Evolutionary conservation across 2,329 filamentous ascomycete species (phyloP).

Genomic region (Neonectria ditissima): DNA sequence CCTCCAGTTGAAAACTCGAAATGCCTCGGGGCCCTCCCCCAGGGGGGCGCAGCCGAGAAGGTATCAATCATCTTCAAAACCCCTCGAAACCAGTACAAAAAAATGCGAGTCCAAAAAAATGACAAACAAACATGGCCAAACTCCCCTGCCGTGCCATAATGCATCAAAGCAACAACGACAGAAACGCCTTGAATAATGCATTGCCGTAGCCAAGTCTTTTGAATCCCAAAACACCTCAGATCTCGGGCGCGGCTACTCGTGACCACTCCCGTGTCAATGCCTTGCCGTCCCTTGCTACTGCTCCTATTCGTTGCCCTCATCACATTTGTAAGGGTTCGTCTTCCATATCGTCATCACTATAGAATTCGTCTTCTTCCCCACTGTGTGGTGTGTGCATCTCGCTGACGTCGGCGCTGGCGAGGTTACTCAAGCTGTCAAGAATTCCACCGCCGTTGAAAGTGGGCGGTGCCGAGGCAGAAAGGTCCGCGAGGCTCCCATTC

Average conservation of each 20-base stretch:
- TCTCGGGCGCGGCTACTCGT: conserved; percentile 3
- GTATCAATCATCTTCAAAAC: conserved; percentile 42
- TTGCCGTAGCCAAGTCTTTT: conserved; percentile 36
- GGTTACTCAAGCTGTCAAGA: conserved; percentile 56
- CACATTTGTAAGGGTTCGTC: conserved; percentile 51
- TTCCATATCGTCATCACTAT: conserved; percentile 69
- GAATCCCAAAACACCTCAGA: conserved; percentile 25
- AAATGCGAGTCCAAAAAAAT: conserved; percentile 34
- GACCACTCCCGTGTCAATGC: conserved; percentile 10
- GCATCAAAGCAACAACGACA: conserved; percentile 42
- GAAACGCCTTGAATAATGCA: conserved; percentile 47
- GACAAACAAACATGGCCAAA: conserved; percentile 40
- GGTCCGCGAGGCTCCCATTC: conserved; percentile 62
- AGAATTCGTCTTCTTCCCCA: conserved; percentile 59
- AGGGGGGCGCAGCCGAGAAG: conserved; percentile 39
- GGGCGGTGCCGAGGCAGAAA: conserved; percentile 51
- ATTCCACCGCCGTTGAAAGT: conserved; percentile 52
- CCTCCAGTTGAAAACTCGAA: conserved; percentile 33
- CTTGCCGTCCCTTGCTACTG: conserved; percentile 2
- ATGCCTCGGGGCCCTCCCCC: conserved; percentile 43
- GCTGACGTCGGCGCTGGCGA: conserved; percentile 62
- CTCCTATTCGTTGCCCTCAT: background rate
- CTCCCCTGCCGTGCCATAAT: conserved; percentile 43
- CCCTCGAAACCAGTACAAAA: conserved; percentile 32
- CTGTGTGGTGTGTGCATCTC: conserved; percentile 63